Base-by-base conservation (phyloP, 1,139 yeast genomes). In the Candida sp. region DNA sequence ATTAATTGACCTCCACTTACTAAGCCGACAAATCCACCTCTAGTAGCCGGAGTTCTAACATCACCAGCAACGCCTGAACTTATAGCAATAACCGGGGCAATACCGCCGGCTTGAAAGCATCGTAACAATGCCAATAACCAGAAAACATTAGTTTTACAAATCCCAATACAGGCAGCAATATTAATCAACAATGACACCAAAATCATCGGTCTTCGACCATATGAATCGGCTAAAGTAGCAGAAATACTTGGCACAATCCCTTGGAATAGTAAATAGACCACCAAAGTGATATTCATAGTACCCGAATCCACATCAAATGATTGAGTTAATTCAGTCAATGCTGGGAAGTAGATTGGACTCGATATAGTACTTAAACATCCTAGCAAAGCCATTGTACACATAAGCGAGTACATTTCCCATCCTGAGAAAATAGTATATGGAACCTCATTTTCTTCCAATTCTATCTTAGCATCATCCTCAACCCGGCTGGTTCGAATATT, bases 311-410 rank as follows among this genome's bases (percentile, higher is more conserved):
- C 56, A 19, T 59, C 38, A 45, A 70, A 70, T 21, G 62, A 49
- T 12, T 34, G 22, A 1, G 64, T 52, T n/a, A 70, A 54, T 3
- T 67, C 59, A 1, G 76, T 75, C 11, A 70, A 49, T 0, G 74
- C 75, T 1, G 76, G 75, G 45, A 70, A 70, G 51, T 65, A 70
- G 11, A 70, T 68, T 11, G 75, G 70, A 52, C 68, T 63, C 3
- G 74, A 65, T 1, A 64, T 54, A 1, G 74, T 57, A 44, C 73
- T 66, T 73, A 75, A 70, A 44, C 67, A 60, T 4, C 75, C 75
- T 22, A 64, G 57, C 33, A 60, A 34, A 5, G 72, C 57, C 23
- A 70, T 49, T 4, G 66, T 45, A 0, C 61, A n/a, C 40, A 66
- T 58, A 21, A 60, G 43, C 6, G 55, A 42, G 21, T 46, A 38